These are phyloP conservation scores for Pestalotiopsis sp. DNA, from an alignment of 2,329 filamentous ascomycete species.

Conservation along the genomic window DNA sequence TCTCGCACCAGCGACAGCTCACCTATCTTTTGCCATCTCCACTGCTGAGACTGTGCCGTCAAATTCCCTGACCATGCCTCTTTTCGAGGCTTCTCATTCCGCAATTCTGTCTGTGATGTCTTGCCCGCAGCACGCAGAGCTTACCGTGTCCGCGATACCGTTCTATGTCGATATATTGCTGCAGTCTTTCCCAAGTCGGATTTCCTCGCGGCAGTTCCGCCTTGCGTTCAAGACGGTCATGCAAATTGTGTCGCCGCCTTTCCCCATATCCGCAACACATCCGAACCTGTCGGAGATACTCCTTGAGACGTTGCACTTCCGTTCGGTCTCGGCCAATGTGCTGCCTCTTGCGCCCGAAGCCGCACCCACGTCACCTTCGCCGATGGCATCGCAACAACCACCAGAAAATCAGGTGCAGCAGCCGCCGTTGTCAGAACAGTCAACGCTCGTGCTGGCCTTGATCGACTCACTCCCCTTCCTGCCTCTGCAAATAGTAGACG, in stretches of 20 bases:
- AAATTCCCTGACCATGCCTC: conserved; percentile 48
- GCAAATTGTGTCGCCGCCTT: conserved; percentile 79
- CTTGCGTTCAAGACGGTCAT: conserved; percentile 85
- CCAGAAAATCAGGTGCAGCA: conserved; percentile 29
- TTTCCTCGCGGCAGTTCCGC: conserved; percentile 84
- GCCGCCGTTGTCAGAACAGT: conserved; percentile 70
- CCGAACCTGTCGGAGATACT: conserved; percentile 79
- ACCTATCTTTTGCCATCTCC: conserved; percentile 54
- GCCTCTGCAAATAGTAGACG: conserved; percentile 68
- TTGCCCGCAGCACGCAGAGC: conserved; percentile 72
- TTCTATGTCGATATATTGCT: conserved; percentile 85
- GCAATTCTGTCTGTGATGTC: conserved; percentile 79
- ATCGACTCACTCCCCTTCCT: conserved; percentile 79
- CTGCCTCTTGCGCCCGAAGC: conserved; percentile 40
- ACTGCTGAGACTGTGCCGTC: conserved; percentile 28
- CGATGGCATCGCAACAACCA: conserved; percentile 21
- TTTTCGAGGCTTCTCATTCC: conserved; percentile 90
- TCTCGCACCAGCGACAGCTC: conserved; percentile 72
- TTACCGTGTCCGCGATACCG: conserved; percentile 73
- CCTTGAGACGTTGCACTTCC: conserved; percentile 74
- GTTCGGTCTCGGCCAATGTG: conserved; percentile 53
- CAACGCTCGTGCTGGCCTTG: conserved; percentile 73
- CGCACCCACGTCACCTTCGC: conserved; percentile 36
- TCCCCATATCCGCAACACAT: conserved; percentile 70
- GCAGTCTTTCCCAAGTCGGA: conserved; percentile 73